Evolutionary conservation across 139 green algal species (phyloP), one percentile per base, ranked within the genome.

Genomic region (Coelastrella sp.): DNA sequence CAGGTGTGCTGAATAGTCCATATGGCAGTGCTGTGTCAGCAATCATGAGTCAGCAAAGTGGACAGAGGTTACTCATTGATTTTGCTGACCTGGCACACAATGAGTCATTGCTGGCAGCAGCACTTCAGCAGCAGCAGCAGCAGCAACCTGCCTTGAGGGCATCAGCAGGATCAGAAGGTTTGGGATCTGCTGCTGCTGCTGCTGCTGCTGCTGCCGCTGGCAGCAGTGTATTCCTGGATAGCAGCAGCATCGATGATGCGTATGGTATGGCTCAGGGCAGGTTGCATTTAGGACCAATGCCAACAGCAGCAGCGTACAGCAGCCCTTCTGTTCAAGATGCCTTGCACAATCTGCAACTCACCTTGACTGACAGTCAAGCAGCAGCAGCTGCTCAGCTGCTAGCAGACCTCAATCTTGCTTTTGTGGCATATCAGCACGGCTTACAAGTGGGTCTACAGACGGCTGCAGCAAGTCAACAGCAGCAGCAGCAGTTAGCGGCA

Each of bases 81-180:
- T 90, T 90, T 76, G 85, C 73, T 61, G 73, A 84, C 24, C 73
- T 84, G 57, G 85, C 85, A 22, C n/a, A 14, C 8, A 58, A 90
- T 61, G 73, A 90, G 7, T 49, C 85, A 76, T 61, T 76, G 58
- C 58, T 83, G 85, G 85, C 73, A 56, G 85, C 85, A 84, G 85
- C 85, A 65, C 59, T 84, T 73, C 73, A 83, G 73, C 65, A 82
- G 84, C 63, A 84, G 86, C 68, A 89, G 15, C 85, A 58, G 85
- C n/a, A 68, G 35, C 35, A 49, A 49, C 35, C 35, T 49, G 35
- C 1, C 35, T 49, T 49, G 86, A 27, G n/a, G 66, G 73, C 56
- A 90, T 8, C 73, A 61, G 86, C 74, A 85, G 74, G 10, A n/a
- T 15, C 8, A 83, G 85, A 8, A 56, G 66, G n/a, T 0, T 8